These are phyloP conservation scores for Venturia effusa DNA, from an alignment of 2,329 filamentous ascomycete genomes.

Conservation along the genomic window DNA sequence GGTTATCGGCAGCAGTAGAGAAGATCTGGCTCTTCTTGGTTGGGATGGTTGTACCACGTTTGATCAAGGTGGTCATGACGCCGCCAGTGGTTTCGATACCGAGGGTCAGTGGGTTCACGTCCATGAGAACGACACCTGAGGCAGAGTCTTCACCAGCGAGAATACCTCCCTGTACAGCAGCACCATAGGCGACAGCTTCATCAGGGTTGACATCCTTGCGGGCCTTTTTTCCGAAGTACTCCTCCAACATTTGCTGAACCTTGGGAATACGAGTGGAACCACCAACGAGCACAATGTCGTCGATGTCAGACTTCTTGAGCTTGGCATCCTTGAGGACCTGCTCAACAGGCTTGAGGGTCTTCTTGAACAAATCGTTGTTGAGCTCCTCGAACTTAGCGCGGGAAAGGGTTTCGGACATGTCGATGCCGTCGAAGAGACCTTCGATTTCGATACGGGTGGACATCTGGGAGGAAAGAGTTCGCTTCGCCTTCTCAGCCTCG, in stretches of 20 bases:
- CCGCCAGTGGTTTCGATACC: constrained; percentile 97
- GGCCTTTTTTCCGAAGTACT: constrained; percentile 96
- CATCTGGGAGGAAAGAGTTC: constrained; percentile 59
- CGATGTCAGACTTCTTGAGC: constrained; percentile 87
- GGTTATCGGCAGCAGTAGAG: constrained; percentile 93
- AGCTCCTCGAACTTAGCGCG: constrained; percentile 99
- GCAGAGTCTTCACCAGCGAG: constrained; percentile 79
- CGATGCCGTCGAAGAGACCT: constrained; percentile 89
- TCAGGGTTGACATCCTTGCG: constrained; percentile 99
- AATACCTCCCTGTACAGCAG: constrained; percentile 93
- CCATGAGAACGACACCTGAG: constrained; percentile 80
- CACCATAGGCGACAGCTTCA: constrained; percentile 96
- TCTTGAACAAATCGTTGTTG: constrained; percentile 99
- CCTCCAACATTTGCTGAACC: constrained; percentile 87
- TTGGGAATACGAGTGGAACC: constrained; percentile 99
- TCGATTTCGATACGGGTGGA: constrained; percentile 42
- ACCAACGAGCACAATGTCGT: constrained; percentile 96
- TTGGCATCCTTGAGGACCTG: constrained; percentile 98
- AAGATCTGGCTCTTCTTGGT: constrained; percentile 98
- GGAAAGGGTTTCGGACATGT: constrained; percentile 97
- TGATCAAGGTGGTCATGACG: constrained; percentile 95
- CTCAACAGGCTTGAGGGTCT: constrained; percentile 96
- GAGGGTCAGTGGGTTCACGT: constrained; percentile 91
- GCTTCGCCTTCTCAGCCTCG: constrained; percentile 99
- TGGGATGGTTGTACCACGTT: constrained; percentile 86